A percentile compares a stretch with the other conserved stretches of the same genome.
Conservation (phyloP, 345 rosid species). For the Eucalyptus coolabah region DNA sequence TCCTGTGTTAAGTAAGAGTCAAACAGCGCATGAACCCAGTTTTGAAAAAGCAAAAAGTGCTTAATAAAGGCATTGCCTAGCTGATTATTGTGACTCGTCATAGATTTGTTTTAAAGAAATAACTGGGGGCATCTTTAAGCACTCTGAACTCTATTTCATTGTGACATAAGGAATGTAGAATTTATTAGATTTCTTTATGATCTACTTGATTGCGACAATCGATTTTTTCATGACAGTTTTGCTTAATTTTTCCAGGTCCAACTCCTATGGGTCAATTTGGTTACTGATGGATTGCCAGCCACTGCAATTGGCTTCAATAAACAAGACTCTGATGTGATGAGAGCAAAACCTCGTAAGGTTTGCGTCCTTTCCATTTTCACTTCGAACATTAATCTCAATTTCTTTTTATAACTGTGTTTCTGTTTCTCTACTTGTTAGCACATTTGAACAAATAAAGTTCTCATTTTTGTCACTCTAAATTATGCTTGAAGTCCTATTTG, state of each 20-base stretch:
- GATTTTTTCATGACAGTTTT: not conserved
- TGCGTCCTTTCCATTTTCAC: not conserved
- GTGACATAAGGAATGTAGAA: not conserved
- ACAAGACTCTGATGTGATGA: conserved; percentile 98
- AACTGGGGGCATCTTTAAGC: not conserved
- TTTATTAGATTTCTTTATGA: not conserved
- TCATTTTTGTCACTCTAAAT: not conserved
- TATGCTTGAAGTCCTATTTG: not conserved
- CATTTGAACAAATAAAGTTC: not conserved
- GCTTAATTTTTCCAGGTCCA: conserved; percentile 57
- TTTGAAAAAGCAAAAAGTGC: not conserved
- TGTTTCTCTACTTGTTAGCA: not conserved
- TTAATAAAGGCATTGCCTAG: not conserved
- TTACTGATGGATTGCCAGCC: conserved; percentile 99
- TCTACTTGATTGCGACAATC: not conserved
- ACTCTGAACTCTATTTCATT: not conserved
- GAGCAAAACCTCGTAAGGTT: conserved; percentile 97
- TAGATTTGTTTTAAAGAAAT: not conserved
- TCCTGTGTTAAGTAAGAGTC: not conserved
- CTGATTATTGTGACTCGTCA: not conserved
- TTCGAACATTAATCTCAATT: not conserved
- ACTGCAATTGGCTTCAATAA: conserved; percentile 98
- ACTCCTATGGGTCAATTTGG: conserved; percentile 97
- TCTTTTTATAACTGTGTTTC: not conserved
- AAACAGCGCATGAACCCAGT: not conserved